Percentiles rank a stretch among this genome's conserved stretches.
These are phyloP conservation scores for Ceratobasidium sp. DNA, from an alignment of 1,284 basidiomycete species.

Conservation along the genomic window DNA sequence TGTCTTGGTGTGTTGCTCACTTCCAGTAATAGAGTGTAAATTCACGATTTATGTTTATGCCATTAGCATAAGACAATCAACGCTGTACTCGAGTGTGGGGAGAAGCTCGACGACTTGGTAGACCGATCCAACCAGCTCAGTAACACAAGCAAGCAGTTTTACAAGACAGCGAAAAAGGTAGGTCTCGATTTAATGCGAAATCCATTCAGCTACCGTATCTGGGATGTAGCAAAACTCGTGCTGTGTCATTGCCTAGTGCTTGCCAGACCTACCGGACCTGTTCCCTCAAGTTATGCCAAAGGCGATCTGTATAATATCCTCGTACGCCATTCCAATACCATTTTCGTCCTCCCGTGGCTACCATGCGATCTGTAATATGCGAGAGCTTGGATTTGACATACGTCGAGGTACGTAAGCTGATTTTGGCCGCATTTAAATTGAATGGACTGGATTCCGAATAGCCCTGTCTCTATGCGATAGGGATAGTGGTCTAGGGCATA, in stretches of 20 bases:
- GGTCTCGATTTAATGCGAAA: slow-evolving; percentile 5
- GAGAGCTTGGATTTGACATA: too few relatives aligned
- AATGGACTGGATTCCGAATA: too few relatives aligned
- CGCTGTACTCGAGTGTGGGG: slow-evolving; percentile 94
- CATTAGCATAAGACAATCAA: slow-evolving; percentile 99
- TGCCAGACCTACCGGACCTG: too few relatives aligned
- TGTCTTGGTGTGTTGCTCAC: slow-evolving; percentile 76
- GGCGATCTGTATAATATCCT: too few relatives aligned
- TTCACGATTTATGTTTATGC: neutral
- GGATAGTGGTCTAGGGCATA: too few relatives aligned
- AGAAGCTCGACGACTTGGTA: slow-evolving; percentile 97
- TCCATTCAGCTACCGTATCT: slow-evolving; percentile 26
- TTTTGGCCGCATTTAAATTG: too few relatives aligned
- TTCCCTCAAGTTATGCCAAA: too few relatives aligned
- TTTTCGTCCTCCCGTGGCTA: too few relatives aligned
- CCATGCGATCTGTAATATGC: too few relatives aligned
- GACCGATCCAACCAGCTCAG: slow-evolving; percentile 94
- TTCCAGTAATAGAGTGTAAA: neutral
- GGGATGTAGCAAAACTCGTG: slow-evolving; percentile 73
- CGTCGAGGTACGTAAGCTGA: too few relatives aligned
- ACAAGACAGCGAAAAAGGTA: slow-evolving; percentile 75
- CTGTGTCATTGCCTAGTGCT: slow-evolving; percentile 67
- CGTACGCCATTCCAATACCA: too few relatives aligned
- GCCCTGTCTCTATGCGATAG: too few relatives aligned
- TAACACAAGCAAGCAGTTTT: slow-evolving; percentile 93